Conservation (phyloP, 2,329 filamentous ascomycete species). For the Fusarium zealandicum region DNA sequence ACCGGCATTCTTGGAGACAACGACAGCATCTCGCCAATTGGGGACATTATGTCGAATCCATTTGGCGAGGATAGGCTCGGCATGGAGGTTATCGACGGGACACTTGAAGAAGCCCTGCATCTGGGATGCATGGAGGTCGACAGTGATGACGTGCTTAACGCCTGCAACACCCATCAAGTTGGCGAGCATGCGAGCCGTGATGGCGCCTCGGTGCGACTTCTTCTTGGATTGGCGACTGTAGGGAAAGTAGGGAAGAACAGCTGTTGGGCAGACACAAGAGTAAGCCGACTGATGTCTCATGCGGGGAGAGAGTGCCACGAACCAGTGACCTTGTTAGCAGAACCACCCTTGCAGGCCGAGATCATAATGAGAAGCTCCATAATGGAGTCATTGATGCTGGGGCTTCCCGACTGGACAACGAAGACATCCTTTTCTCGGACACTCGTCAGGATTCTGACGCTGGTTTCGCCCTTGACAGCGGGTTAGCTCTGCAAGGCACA, state of each 20-base stretch:
- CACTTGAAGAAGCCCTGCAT: conserved; percentile 99
- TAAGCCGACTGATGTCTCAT: conserved; percentile 26
- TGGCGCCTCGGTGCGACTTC: conserved; percentile 94
- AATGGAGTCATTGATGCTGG: conserved; percentile 96
- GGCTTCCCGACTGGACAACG: conserved; percentile 95
- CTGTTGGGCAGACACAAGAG: conserved; percentile 52
- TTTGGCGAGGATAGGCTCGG: conserved; percentile 91
- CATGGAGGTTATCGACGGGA: conserved; percentile 95
- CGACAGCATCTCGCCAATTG: conserved; percentile 89
- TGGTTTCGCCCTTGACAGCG: conserved; percentile 67
- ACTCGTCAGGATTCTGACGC: conserved; percentile 72
- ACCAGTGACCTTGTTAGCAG: conserved; percentile 96
- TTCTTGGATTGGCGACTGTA: conserved; percentile 99
- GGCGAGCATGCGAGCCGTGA: conserved; percentile 95
- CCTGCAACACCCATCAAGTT: conserved; percentile 93
- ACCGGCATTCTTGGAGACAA: conserved; percentile 97
- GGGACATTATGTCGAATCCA: conserved; percentile 93
- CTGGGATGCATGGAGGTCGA: conserved; percentile 95
- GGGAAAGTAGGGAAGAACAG: conserved; percentile 94
- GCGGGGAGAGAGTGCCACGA: conserved; percentile 45
- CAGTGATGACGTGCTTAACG: conserved; percentile 96
- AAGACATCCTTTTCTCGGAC: conserved; percentile 99
- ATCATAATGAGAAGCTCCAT: conserved; percentile 99
- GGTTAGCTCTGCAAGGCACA: conserved; percentile 30
- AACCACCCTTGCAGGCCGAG: conserved; percentile 96